Evolutionary conservation across 257 asterid genomes (phyloP).

Genomic region (Capsicum chinense): DNA sequence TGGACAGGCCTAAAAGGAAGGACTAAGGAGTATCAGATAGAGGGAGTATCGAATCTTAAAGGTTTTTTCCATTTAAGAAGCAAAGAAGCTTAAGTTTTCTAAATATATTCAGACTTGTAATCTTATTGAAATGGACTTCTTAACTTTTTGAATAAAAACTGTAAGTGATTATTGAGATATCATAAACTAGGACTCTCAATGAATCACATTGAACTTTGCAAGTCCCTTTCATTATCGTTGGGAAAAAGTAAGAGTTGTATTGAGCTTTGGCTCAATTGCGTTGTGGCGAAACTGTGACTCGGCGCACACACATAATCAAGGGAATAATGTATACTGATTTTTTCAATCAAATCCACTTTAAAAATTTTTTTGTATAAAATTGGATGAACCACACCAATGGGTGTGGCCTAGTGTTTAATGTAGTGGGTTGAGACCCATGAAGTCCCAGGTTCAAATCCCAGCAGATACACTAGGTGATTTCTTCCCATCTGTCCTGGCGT

Average conservation of each 20-base stretch:
- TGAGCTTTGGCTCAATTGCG: not conserved
- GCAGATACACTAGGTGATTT: too few species aligned
- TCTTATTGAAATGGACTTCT: not conserved
- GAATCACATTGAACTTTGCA: not conserved
- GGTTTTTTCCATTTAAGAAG: too few species aligned
- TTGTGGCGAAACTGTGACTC: not conserved
- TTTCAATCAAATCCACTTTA: not conserved
- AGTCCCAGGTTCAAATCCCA: too few species aligned
- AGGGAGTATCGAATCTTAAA: not conserved
- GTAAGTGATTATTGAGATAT: not conserved
- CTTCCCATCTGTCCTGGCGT: too few species aligned
- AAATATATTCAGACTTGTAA: not conserved
- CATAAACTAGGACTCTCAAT: not conserved
- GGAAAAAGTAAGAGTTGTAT: not conserved
- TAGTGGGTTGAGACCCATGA: too few species aligned
- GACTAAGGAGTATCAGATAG: not conserved
- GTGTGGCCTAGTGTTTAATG: too few species aligned
- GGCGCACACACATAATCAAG: not conserved
- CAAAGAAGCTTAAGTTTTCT: not conserved
- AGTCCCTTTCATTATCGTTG: not conserved
- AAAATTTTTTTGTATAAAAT: not conserved
- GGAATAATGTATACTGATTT: not conserved
- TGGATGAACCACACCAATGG: too few species aligned
- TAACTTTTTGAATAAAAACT: constrained; percentile 7
- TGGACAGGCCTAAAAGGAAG: not conserved